Base-by-base conservation (phyloP, 257 asterid species). In the Jacaranda mimosifolia region DNA sequence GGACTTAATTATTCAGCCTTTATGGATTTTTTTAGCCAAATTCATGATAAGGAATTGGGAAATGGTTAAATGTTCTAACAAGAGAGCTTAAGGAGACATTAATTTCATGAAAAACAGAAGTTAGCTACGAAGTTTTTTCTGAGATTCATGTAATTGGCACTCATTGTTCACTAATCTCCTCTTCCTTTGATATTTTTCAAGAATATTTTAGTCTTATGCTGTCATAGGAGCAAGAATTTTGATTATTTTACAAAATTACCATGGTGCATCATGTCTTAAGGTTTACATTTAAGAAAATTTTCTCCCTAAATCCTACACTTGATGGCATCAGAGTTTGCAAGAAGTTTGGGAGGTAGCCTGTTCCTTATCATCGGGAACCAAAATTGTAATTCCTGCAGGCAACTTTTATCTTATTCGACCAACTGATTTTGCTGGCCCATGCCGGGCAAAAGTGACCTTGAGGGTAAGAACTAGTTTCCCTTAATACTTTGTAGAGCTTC, bases 281-380 rank as follows among this genome's bases (percentile, higher is more conserved):
- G 80, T 88, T 77, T 26, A 26, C 32, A 0, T 26, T 26, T 42
- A 8, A 46, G 36, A 36, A 39, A 48, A 7, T 14, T 46, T 26
- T 26, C 43, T 75, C 19, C 19, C 42, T 53, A 45, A 58, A 70
- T 67, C 26, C 42, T 77, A 62, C 72, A 45, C 77, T 76, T 72
- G 71, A 75, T 78, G 65, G 63, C 66, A 36, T 81, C 85, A 94
- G 98, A 76, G 69, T 76, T 83, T 92, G 73, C 85, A 46, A 76
- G 76, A 88, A 58, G 86, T 82, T 76, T 94, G 97, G 98, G 77
- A 83, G 78, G 74, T 19, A 56, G 97, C 97, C 0, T 92, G 98
- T 84, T 71, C 90, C 56, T 79, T 57, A 45, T 26, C 80, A 36
- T 81, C 85, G 9, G 75, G 70, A 4, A 57, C 90, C 21, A 84